phyloP scores from a whole-genome alignment of 2,329 filamentous ascomycete genomes.

The Epicoccum nigrum region DNA sequence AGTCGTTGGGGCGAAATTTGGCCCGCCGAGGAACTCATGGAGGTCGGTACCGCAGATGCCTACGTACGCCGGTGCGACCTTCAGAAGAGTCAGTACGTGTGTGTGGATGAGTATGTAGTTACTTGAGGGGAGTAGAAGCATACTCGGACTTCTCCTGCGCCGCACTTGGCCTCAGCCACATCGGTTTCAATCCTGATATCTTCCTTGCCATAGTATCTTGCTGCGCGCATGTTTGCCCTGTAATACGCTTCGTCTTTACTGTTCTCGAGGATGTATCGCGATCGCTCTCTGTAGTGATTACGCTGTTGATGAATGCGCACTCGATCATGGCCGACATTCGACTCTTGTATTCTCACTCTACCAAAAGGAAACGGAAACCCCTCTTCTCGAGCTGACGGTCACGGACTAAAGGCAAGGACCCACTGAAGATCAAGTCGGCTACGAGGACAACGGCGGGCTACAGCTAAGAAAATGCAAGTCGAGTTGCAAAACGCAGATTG shows the following conservation, averaged over 20 bases:
- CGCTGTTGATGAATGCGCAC: conserved; percentile 38
- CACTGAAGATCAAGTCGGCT: conserved; percentile 10
- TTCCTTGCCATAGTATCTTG: conserved; percentile 61
- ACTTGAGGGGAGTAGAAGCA: neutral
- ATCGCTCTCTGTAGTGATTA: conserved; percentile 24
- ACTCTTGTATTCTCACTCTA: neutral
- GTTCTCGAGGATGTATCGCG: neutral
- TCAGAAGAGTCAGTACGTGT: neutral
- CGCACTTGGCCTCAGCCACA: conserved; percentile 55
- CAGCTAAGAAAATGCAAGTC: neutral
- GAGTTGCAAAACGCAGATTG: neutral
- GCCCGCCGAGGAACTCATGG: conserved; percentile 60
- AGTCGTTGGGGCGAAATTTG: conserved; percentile 55
- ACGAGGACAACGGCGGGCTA: neutral
- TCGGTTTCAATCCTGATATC: conserved; percentile 61
- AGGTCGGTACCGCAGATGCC: conserved; percentile 62
- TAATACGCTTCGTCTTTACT: neutral
- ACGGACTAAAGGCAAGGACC: neutral
- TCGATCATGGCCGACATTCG: conserved; percentile 37
- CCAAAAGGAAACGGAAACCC: too few species aligned
- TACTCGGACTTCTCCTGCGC: conserved; percentile 58
- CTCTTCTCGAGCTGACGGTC: neutral
- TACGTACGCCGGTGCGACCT: conserved; percentile 56
- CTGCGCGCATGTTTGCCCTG: conserved; percentile 56
- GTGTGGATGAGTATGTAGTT: neutral